These are phyloP conservation scores for Diaporthe aspalathi DNA, from an alignment of 2,329 filamentous ascomycete genomes.

Conservation along the genomic window DNA sequence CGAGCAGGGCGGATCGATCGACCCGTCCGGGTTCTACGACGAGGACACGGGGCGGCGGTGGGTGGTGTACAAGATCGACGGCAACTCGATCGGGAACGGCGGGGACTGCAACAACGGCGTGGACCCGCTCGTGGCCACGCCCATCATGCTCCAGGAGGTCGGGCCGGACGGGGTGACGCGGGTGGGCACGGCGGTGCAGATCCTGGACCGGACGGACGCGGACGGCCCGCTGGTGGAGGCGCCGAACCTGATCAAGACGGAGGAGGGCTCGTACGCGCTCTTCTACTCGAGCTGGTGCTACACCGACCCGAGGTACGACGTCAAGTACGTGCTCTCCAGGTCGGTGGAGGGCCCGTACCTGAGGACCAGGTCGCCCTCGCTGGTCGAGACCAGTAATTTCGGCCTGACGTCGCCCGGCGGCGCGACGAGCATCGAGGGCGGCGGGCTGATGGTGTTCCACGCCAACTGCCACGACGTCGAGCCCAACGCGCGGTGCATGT, in stretches of 20 bases:
- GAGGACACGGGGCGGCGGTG: constrained; percentile 63
- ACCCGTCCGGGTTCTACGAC: constrained; percentile 70
- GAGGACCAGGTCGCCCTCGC: constrained; percentile 9
- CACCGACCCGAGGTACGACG: constrained; percentile 64
- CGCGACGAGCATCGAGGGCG: constrained; percentile 35
- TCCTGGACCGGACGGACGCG: constrained; percentile 56
- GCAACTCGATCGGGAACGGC: constrained; percentile 63
- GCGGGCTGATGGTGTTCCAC: constrained; percentile 37
- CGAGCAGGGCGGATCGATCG: constrained; percentile 69
- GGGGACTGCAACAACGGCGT: constrained; percentile 59
- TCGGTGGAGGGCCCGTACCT: constrained; percentile 35
- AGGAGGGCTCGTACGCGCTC: constrained; percentile 65
- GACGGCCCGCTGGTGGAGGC: constrained; percentile 72
- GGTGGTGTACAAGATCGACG: constrained; percentile 75
- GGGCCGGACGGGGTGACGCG: constrained; percentile 62
- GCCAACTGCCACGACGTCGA: constrained; percentile 32
- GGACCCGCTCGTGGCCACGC: constrained; percentile 57
- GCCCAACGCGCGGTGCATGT: constrained; percentile 38
- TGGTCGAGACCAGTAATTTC: constrained; percentile 34
- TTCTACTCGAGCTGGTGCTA: constrained; percentile 74
- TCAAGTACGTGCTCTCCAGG: constrained; percentile 66
- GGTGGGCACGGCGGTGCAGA: constrained; percentile 60
- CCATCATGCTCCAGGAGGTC: constrained; percentile 68
- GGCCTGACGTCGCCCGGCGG: constrained; percentile 38
- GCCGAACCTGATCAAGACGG: constrained; percentile 62